These are phyloP conservation scores for Synchytrium microbalum DNA, from an alignment of 371 early-diverging fungal genomes.

Conservation along the genomic window DNA sequence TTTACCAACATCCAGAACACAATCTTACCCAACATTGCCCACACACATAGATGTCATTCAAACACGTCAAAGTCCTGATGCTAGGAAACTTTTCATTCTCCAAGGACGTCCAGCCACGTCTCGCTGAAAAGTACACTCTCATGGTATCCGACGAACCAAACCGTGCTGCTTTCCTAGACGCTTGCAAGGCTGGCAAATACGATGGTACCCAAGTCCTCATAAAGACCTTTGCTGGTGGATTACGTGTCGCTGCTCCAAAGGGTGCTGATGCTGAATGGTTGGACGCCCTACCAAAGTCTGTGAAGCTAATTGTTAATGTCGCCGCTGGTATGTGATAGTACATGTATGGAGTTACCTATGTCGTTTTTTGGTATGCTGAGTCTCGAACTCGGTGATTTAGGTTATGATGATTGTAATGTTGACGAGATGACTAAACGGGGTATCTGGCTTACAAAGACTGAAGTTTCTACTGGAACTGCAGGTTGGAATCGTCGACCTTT, in stretches of 20 bases:
- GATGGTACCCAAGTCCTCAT: neutral
- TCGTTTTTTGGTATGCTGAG: no score
- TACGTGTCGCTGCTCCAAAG: neutral
- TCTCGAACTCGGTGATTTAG: no score
- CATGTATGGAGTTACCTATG: no score
- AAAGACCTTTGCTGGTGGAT: neutral
- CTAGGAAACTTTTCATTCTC: neutral
- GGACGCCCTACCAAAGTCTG: neutral
- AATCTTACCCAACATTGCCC: no score
- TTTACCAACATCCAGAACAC: no score
- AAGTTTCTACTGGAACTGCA: neutral
- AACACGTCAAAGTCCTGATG: neutral
- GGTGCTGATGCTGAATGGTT: neutral
- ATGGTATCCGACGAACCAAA: neutral
- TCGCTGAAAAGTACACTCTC: neutral
- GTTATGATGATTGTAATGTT: neutral
- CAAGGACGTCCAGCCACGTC: neutral
- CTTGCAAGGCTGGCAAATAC: neutral
- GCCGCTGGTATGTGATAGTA: neutral
- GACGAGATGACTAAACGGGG: neutral
- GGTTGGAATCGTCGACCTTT: no score
- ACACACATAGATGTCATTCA: no score
- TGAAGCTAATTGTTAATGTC: neutral
- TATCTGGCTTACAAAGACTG: neutral
- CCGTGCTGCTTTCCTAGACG: neutral